phyloP scores from a whole-genome alignment of 192 early-diverging fungal species.

The Cetraspora pellucida region DNA sequence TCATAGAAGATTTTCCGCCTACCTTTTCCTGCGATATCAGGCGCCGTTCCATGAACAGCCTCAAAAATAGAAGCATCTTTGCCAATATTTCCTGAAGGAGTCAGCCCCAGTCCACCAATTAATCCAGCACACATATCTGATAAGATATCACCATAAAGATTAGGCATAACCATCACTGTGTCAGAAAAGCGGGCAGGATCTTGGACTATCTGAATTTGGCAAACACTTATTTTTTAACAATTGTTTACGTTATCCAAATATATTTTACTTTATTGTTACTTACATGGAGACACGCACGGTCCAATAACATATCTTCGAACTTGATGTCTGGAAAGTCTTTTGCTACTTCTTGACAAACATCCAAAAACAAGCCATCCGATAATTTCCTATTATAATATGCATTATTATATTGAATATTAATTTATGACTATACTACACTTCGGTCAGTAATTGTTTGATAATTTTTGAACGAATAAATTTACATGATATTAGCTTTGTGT shows the following conservation, averaged over 20 bases:
- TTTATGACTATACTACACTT: neutral
- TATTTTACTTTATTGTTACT: neutral
- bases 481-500: constrained; percentile 98
- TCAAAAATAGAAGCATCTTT: constrained; percentile 98
- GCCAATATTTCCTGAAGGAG: constrained; percentile 99
- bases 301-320: constrained; percentile 90
- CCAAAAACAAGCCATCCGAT: constrained; percentile 97
- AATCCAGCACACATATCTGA: constrained; percentile 97
- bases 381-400: constrained; percentile 61
- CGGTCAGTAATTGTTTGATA: too few relatives aligned
- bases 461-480: constrained; percentile 11
- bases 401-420: neutral
- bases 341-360: constrained; percentile 88
- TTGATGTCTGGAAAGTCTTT: constrained; percentile 89
- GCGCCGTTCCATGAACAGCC: constrained; percentile 92
- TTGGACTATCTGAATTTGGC: constrained; percentile 78
- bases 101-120: constrained; percentile 97
- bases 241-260: neutral
- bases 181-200: constrained; percentile 86
- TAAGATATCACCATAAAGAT: constrained; percentile 99
- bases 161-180: constrained; percentile 99
- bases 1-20: constrained; percentile 19
- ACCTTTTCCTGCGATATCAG: constrained; percentile 94
- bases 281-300: constrained; percentile 85
- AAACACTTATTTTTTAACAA: neutral